Base-by-base conservation (phyloP, 78 protist genomes). In the Dictyostelium purpureum region DNA sequence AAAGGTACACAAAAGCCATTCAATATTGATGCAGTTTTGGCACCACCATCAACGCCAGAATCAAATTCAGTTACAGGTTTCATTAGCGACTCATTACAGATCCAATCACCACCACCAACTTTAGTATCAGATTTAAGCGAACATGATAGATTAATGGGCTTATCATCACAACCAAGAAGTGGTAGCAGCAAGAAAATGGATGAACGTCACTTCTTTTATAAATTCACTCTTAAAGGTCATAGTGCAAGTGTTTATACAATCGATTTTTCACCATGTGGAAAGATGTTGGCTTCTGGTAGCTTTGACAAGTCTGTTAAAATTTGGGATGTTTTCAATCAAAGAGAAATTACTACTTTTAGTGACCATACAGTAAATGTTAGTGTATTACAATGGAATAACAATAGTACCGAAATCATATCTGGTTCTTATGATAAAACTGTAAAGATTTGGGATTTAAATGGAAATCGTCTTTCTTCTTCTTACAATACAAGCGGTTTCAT, bases 191-290 rank as follows among this genome's bases (percentile, higher is more conserved):
- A 90, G 45, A 79, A 79, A 24, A 75, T 90, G 75, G 87, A 74
- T 79, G 94, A 90, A 54, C 51, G 94, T 69, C 94, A 90, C 33
- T 81, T 90, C 89, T 90, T 69, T 51, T 79, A 74, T 56, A 90
- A 76, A 42, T 81, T 81, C 33, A 79, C 94, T 3, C 73, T 90
- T 37, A 90, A 90, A 37, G 96, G 93, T 7, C 97, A 95, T 57
- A 77, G 5, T 37, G 96, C 90, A 26, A 85, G 95, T 24, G 97
- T 95, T 9, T 95, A 95, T 76, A 28, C 87, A 12, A 89, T 80
- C 11, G 51, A 70, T 14, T 95, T 89, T 65, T 79, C 96, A 49
- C 95, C 94, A 42, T 71, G 79, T 54, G 97, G 97, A 19, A 83
- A 77, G 54, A 74, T 70, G 66, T 70, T 95, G 31, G 96, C 96